Evolutionary conservation across 257 asterid species (phyloP).

Genomic region (Lavandula angustifolia): DNA sequence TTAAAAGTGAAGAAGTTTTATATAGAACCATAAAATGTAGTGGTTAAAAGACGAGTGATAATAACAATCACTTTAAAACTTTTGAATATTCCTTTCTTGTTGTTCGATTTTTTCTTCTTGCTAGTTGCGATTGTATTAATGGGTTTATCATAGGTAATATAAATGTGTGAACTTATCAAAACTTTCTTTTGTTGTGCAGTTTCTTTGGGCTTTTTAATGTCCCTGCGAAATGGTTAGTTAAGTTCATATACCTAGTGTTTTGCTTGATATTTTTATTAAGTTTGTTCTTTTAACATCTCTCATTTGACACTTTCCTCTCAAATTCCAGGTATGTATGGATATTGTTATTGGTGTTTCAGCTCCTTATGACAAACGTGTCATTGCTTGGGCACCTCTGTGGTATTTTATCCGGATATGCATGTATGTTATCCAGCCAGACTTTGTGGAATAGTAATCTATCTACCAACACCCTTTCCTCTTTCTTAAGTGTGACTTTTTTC

Average conservation of each 20-base stretch:
- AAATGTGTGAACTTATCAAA: slow-evolving; percentile 30
- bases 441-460: slow-evolving; percentile 13
- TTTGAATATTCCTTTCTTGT: slow-evolving; percentile 5
- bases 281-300: slow-evolving; percentile 20
- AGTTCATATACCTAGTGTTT: slow-evolving; percentile 18
- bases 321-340: slow-evolving; percentile 78
- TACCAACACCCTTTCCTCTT: neutral
- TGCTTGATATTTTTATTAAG: slow-evolving; percentile 18
- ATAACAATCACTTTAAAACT: slow-evolving; percentile 7
- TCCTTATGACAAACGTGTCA: slow-evolving; percentile 83
- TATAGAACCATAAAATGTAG: neutral
- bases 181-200: slow-evolving; percentile 50
- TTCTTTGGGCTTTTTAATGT: slow-evolving; percentile 93
- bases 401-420: slow-evolving; percentile 84
- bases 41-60: neutral
- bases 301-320: slow-evolving; percentile 10
- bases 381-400: slow-evolving; percentile 83
- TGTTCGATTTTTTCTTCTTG: neutral
- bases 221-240: slow-evolving; percentile 82
- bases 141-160: slow-evolving; percentile 17
- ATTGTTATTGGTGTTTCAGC: slow-evolving; percentile 78
- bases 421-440: slow-evolving; percentile 43
- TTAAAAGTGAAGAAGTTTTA: neutral
- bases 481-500: slow-evolving; percentile 12
- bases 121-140: slow-evolving; percentile 14